These are phyloP conservation scores for Suillus spraguei DNA, from an alignment of 768 basidiomycete genomes.

Conservation along the genomic window DNA sequence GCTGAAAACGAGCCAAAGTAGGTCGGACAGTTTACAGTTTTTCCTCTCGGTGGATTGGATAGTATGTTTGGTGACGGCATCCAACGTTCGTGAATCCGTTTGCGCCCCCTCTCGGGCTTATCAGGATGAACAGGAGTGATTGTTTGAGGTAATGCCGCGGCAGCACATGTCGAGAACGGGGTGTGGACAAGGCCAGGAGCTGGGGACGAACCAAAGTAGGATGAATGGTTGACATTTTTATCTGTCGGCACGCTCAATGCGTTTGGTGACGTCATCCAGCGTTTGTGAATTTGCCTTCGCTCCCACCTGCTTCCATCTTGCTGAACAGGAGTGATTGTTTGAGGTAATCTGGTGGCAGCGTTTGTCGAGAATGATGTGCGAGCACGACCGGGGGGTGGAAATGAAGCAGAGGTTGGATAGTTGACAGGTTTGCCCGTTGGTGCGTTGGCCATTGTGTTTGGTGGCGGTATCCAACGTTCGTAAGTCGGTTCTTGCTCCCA, in stretches of 20 bases:
- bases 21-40: constrained; percentile 24
- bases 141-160: too few species aligned
- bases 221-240: not conserved
- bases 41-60: constrained; percentile 39
- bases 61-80: constrained; percentile 48
- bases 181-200: not conserved
- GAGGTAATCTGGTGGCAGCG: too few species aligned
- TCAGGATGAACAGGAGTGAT: constrained; percentile 40
- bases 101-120: constrained; percentile 49
- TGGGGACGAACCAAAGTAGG: not conserved
- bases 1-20: constrained; percentile 20
- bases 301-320: too few species aligned
- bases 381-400: too few species aligned
- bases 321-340: too few species aligned
- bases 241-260: too few species aligned
- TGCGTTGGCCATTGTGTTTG: not conserved
- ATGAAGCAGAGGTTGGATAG: not conserved
- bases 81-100: constrained; percentile 64
- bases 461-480: not conserved
- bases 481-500: not conserved
- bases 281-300: too few species aligned
- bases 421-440: not conserved
- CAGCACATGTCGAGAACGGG: not conserved
- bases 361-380: too few species aligned
- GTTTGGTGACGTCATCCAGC: too few species aligned